Conservation (phyloP, 177 flowering plant genomes). For the Vitis hybrid region DNA sequence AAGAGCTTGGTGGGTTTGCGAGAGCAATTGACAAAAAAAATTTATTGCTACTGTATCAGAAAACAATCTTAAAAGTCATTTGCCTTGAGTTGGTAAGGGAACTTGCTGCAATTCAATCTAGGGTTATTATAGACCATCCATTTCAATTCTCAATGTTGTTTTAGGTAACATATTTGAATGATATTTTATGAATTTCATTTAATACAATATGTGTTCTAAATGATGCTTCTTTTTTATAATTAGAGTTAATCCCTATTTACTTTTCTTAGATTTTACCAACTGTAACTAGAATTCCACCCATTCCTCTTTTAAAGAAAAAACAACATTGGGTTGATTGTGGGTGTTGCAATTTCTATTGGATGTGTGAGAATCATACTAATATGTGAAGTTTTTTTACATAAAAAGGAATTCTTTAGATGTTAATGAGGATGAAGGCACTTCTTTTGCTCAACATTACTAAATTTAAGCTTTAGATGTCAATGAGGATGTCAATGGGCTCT, state of each 20-base stretch:
- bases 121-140: no score
- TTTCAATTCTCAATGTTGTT: no score
- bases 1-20: no score
- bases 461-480: no score
- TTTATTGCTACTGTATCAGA: rapidly evolving
- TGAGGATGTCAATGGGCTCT: no score
- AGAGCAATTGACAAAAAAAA: no score
- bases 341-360: slow-evolving; percentile 5
- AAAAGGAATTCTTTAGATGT: background rate
- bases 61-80: no score
- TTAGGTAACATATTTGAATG: background rate
- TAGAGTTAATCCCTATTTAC: no score
- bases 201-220: no score
- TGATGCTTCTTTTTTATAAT: background rate
- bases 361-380: background rate
- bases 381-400: background rate
- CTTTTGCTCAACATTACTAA: background rate
- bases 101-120: no score
- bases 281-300: background rate
- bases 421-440: slow-evolving; percentile 9
- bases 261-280: slow-evolving; percentile 10
- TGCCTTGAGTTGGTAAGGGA: no score
- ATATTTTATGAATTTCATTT: no score
- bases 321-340: slow-evolving; percentile 7
- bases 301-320: background rate